These are phyloP conservation scores for Neurospora cerealis DNA, from an alignment of 495 filamentous ascomycete species.

Conservation along the genomic window DNA sequence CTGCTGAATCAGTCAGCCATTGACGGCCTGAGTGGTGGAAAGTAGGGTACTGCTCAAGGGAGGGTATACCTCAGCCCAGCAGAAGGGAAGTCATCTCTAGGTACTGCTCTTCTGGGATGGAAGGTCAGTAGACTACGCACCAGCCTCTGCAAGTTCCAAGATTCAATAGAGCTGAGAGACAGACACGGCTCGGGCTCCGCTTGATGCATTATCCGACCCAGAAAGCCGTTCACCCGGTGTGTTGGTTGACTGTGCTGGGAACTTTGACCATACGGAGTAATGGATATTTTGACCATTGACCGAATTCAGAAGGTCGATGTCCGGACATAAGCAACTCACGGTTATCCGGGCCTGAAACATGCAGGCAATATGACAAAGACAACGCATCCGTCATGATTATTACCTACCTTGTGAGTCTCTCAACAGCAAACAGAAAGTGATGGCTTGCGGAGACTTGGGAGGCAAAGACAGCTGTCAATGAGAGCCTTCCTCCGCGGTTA, in stretches of 20 bases:
- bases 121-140: not conserved
- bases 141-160: not conserved
- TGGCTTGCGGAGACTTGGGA: not conserved
- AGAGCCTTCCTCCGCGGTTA: not conserved
- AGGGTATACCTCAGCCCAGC: not conserved
- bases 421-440: not conserved
- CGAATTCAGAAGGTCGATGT: not conserved
- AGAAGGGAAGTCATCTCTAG: not conserved
- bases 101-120: not conserved
- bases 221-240: not conserved
- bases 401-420: not conserved
- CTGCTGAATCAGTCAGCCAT: not conserved
- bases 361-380: not conserved
- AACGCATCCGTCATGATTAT: not conserved
- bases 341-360: not conserved
- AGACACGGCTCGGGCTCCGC: not conserved
- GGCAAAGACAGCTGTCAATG: not conserved
- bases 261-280: not conserved
- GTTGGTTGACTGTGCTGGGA: not conserved
- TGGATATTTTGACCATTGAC: not conserved
- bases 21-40: not conserved
- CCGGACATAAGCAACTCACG: not conserved
- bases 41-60: not conserved
- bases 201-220: not conserved
- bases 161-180: not conserved